These are phyloP conservation scores for Ustilago bromivora DNA, from an alignment of 1,284 basidiomycete species.

Conservation along the genomic window DNA sequence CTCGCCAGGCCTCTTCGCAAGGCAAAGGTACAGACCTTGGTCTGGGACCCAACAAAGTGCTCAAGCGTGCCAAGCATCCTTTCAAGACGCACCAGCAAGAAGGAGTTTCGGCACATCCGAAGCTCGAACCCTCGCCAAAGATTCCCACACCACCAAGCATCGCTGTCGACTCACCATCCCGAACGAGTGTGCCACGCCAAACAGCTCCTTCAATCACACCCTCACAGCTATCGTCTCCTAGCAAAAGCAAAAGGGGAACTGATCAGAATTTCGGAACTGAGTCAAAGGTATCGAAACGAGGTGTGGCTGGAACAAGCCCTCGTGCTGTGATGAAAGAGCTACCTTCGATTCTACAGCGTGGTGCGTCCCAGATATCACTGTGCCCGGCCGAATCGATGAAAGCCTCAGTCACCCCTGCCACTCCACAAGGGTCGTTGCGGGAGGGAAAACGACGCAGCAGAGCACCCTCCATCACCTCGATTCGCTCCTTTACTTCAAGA, in stretches of 20 bases:
- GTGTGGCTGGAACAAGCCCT: conserved; percentile 2
- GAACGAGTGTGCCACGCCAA: neutral
- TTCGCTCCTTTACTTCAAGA: conserved; percentile 56
- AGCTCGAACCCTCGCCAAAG: neutral
- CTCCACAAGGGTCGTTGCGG: conserved; percentile 32
- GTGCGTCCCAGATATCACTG: conserved; percentile 25
- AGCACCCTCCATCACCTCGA: conserved; percentile 55
- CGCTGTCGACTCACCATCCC: conserved; percentile 1
- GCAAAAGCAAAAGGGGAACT: conserved; percentile 19
- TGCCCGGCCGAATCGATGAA: conserved; percentile 9
- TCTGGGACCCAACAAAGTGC: conserved; percentile 32
- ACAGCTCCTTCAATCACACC: neutral
- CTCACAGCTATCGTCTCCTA: conserved; percentile 12
- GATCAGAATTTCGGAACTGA: neutral
- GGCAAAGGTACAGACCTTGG: conserved; percentile 21
- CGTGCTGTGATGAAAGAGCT: conserved; percentile 27
- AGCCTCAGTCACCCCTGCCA: conserved; percentile 10
- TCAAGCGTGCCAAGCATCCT: conserved; percentile 26
- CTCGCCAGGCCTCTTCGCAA: neutral
- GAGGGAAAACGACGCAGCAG: conserved; percentile 45
- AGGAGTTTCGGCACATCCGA: conserved; percentile 1
- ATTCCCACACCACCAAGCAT: conserved; percentile 7
- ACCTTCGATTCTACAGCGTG: conserved; percentile 34
- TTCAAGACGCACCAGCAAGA: conserved; percentile 15
- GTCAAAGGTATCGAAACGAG: conserved; percentile 19